Evolutionary conservation across 768 basidiomycete genomes (phyloP), one percentile per base, ranked within the genome.

Genomic region (Podaxis mareebaensis): DNA sequence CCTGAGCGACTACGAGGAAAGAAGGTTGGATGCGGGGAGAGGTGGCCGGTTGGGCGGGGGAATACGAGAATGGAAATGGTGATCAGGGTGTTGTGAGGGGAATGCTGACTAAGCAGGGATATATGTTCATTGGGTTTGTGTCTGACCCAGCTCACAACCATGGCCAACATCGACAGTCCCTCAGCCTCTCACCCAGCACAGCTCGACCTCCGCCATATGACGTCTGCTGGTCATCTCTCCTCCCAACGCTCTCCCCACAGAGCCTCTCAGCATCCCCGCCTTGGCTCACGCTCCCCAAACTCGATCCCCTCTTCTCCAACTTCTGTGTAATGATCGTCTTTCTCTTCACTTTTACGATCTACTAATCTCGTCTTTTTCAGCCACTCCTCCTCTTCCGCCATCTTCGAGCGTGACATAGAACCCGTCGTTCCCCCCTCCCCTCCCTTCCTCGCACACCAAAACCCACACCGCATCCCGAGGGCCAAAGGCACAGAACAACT

Each of bases 341-440:
- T 30, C 57, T 44, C 54, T 33, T 17, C 22, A 28, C 42, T 20
- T 48, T 66, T 39, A 33, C 49, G 53, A 15, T 59, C 28, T 64
- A 52, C 46, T 44, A 5, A 61, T 38, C 64, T 61, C 58, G 66
- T 68, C 1, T 24, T 64, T 26, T 26, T 13, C 66, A 81, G 80
- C 1, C 83, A 91, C 69, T 94, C 92, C 0, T 92, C 91, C 0
- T 92, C 91, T 0, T 94, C 92, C 0, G 93, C 93, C 40, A 96
- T 95, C 62, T 96, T 96, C 64, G 93, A 96, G 75, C 86, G 93
- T 39, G 93, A 96, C 72, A 93, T 96, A 66, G 93, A 95, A 67
- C 88, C 88, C 56, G 74, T 75, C 68, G 77, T 73, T 68, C 78
- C 79, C 67, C 72, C 75, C 54, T 74, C 75, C 24, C 75, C 81